phyloP scores from a whole-genome alignment of 129 eudicot genomes.

The Saposhnikovia divaricata region DNA sequence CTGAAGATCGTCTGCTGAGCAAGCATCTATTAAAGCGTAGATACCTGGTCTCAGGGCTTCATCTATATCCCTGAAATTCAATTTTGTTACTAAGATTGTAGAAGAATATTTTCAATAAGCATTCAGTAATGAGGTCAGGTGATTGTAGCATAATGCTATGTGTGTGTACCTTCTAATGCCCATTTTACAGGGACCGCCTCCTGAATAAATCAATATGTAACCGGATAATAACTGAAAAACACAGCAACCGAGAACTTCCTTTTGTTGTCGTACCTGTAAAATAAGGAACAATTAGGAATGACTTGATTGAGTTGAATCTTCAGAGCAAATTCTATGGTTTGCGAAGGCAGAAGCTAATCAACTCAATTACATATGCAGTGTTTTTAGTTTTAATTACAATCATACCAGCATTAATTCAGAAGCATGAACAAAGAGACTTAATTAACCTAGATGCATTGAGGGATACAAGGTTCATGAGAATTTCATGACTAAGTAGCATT shows the following conservation, averaged over 20 bases:
- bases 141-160: constrained; percentile 2
- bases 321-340: not conserved
- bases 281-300: not conserved
- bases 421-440: too few relatives aligned
- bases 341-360: not conserved
- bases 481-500: too few relatives aligned
- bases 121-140: not conserved
- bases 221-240: constrained; percentile 54
- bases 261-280: constrained; percentile 80
- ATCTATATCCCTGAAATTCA: constrained; percentile 70
- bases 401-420: too few relatives aligned
- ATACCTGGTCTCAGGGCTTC: constrained; percentile 90
- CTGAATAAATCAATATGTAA: constrained; percentile 72
- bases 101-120: not conserved
- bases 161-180: constrained; percentile 67
- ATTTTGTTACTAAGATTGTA: too few relatives aligned
- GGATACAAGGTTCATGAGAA: too few relatives aligned
- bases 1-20: constrained; percentile 84
- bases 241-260: constrained; percentile 47
- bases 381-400: not conserved
- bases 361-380: not conserved
- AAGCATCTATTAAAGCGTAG: constrained; percentile 81
- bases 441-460: too few relatives aligned
- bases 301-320: not conserved
- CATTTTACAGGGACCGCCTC: constrained; percentile 57